A percentile compares a stretch with the other conserved stretches of the same genome.
Conservation (phyloP, 2,329 filamentous ascomycete species). For the Epichloe sibirici region DNA sequence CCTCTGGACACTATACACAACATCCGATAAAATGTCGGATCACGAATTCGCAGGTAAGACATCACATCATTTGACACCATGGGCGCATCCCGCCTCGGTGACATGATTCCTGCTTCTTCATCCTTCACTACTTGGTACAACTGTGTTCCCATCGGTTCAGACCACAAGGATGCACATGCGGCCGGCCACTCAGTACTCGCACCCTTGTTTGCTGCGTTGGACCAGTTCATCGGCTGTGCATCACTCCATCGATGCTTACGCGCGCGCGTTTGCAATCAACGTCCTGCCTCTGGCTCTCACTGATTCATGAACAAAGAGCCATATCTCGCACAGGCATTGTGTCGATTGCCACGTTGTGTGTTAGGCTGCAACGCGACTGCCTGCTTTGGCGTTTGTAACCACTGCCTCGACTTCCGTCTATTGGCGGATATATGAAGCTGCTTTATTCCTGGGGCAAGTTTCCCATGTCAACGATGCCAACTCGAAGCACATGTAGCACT, state of each 20-base stretch:
- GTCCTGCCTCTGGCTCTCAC: not conserved
- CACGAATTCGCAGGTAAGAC: slow-evolving; percentile 51
- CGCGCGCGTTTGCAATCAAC: not conserved
- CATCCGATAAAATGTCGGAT: slow-evolving; percentile 42
- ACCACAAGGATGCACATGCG: not conserved
- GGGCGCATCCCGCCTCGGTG: not conserved
- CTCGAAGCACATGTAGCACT: not conserved
- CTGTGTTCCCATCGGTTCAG: not conserved
- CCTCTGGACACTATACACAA: not conserved
- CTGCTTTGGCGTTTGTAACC: not conserved
- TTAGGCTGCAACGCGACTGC: not conserved
- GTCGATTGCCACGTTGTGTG: not conserved
- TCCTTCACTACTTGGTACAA: not conserved
- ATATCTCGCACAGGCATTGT: not conserved
- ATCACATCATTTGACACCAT: not conserved
- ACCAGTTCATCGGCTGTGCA: not conserved
- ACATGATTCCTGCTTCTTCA: not conserved
- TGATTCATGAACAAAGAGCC: not conserved
- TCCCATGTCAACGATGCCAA: not conserved
- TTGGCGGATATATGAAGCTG: not conserved
- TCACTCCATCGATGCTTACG: not conserved
- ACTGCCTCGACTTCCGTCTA: not conserved
- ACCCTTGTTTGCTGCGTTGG: slow-evolving; percentile 4
- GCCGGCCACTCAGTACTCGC: not conserved
- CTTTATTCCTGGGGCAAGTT: not conserved